Conservation (phyloP, 176 grass and related monocot genomes). For the Oropetium thomaeum region DNA sequence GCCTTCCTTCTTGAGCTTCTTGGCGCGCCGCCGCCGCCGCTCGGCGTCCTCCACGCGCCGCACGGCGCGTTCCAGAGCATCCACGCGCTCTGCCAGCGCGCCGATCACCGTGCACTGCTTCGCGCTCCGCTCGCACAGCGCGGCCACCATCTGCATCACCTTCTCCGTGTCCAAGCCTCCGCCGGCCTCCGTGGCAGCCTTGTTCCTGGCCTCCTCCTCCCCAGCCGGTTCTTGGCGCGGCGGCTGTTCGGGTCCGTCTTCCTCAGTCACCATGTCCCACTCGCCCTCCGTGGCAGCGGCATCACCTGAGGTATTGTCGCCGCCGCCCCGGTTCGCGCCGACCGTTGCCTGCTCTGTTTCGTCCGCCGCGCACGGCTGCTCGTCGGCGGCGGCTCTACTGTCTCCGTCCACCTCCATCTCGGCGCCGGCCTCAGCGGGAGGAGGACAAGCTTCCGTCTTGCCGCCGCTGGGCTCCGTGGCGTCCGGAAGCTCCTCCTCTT, state of each 20-base stretch:
- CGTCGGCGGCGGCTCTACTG: background rate
- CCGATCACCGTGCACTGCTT: constrained; percentile 53
- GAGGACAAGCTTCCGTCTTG: no score
- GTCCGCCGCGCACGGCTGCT: background rate
- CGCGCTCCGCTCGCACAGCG: constrained; percentile 50
- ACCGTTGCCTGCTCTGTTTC: background rate
- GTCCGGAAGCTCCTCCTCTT: background rate
- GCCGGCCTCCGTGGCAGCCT: background rate
- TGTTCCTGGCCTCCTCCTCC: background rate
- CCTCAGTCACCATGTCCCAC: constrained; percentile 27
- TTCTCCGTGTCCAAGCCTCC: constrained; percentile 2
- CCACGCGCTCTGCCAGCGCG: constrained; percentile 41
- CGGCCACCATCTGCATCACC: constrained; percentile 53
- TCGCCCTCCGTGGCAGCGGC: background rate
- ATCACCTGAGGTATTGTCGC: background rate
- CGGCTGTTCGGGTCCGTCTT: background rate
- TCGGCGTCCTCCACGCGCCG: constrained; percentile 36
- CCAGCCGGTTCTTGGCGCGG: background rate
- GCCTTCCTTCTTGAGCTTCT: constrained; percentile 16
- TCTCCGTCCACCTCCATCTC: constrained; percentile 9
- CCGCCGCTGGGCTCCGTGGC: rapidly evolving
- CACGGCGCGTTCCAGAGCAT: constrained; percentile 49
- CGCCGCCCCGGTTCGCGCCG: background rate
- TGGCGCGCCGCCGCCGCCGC: background rate
- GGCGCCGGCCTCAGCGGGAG: no score